Conservation (phyloP, 306 rosid genomes). For the Cucurbita moschata region DNA sequence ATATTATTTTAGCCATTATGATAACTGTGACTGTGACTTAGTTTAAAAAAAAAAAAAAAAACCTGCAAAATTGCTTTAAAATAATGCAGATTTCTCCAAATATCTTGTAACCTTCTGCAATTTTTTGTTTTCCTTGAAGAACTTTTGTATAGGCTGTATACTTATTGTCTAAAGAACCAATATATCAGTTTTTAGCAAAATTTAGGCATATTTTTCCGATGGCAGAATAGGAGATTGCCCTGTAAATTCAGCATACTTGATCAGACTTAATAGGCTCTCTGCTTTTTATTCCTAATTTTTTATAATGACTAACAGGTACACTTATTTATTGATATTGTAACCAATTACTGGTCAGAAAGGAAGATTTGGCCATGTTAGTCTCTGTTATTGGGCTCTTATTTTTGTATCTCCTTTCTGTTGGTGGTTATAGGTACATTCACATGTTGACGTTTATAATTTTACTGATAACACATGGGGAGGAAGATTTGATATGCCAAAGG, state of each 20-base stretch:
- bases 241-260: neutral
- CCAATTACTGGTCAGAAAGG: too few species aligned
- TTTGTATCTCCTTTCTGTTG: neutral
- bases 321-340: neutral
- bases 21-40: neutral
- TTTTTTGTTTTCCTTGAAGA: neutral
- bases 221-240: neutral
- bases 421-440: slow-evolving; percentile 60
- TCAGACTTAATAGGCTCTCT: neutral
- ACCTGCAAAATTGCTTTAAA: neutral
- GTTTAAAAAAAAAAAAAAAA: neutral
- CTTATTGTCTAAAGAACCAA: neutral
- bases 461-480: slow-evolving; percentile 44
- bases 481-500: slow-evolving; percentile 50
- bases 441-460: slow-evolving; percentile 63
- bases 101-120: neutral
- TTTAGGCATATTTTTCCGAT: neutral
- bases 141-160: neutral
- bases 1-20: neutral
- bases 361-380: neutral
- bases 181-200: neutral
- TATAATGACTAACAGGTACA: neutral
- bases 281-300: neutral
- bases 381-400: neutral
- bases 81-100: neutral